Conservation (phyloP, 495 filamentous ascomycete species). For the Apiosordaria backusii region DNA sequence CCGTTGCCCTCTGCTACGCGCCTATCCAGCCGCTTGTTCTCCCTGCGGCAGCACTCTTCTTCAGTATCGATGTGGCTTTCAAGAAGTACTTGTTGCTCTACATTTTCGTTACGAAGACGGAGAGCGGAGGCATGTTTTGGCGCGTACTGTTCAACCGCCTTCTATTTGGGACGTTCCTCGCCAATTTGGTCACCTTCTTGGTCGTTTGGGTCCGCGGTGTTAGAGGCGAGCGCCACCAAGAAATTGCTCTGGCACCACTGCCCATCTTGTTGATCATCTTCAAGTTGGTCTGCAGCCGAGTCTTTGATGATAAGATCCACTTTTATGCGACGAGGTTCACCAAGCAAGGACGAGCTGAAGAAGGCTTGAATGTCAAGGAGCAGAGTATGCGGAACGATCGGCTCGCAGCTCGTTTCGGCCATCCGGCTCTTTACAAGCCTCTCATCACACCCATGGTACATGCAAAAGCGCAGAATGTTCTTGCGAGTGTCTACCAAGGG, state of each 20-base stretch:
- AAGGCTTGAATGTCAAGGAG: constrained; percentile 40
- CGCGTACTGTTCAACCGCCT: constrained; percentile 85
- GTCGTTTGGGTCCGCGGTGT: constrained; percentile 59
- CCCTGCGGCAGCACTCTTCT: constrained; percentile 88
- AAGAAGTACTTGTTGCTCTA: constrained; percentile 96
- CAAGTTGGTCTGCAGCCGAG: constrained; percentile 75
- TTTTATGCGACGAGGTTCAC: constrained; percentile 67
- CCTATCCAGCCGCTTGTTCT: constrained; percentile 86
- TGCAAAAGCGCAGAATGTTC: constrained; percentile 76
- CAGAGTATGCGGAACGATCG: constrained; percentile 58
- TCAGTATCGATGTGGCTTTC: constrained; percentile 76
- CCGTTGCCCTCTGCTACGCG: constrained; percentile 81
- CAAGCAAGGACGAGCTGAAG: constrained; percentile 52
- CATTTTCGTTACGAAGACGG: constrained; percentile 92
- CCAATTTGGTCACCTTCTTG: constrained; percentile 75
- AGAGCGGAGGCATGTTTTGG: constrained; percentile 95
- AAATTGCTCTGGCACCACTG: constrained; percentile 68
- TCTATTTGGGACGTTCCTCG: constrained; percentile 74
- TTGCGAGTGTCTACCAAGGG: constrained; percentile 77
- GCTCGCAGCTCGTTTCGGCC: constrained; percentile 77
- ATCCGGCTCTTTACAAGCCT: constrained; percentile 84
- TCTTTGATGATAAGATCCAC: constrained; percentile 71
- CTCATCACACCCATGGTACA: constrained; percentile 96
- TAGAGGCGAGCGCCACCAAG: constrained; percentile 48
- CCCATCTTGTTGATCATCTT: constrained; percentile 78